These are phyloP conservation scores for Apiotrichum veenhuisii DNA, from an alignment of 1,284 basidiomycete genomes.

Conservation along the genomic window DNA sequence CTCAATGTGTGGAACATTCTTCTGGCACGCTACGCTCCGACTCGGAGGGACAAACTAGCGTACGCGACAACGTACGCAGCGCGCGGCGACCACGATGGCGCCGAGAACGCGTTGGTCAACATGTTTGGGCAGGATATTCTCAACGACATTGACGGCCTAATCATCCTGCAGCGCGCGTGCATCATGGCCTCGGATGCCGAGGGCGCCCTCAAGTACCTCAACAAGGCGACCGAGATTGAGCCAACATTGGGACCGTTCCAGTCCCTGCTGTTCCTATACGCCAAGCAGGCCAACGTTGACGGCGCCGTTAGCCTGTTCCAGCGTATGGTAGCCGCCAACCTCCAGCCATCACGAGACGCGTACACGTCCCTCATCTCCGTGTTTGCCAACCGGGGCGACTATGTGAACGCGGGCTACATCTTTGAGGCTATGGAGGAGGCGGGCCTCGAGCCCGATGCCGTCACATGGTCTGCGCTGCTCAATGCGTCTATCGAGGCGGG, in stretches of 20 bases:
- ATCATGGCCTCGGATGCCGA: slow-evolving; percentile 20
- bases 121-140: slow-evolving; percentile 1
- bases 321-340: slow-evolving; percentile 58
- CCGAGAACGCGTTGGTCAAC: neutral
- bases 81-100: slow-evolving; percentile 3
- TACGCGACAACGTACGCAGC: slow-evolving; percentile 7
- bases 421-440: slow-evolving; percentile 54
- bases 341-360: slow-evolving; percentile 56
- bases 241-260: slow-evolving; percentile 42
- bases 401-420: slow-evolving; percentile 63
- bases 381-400: slow-evolving; percentile 65
- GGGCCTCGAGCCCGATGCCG: slow-evolving; percentile 62
- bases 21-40: slow-evolving; percentile 6
- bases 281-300: slow-evolving; percentile 58
- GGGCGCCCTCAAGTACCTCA: slow-evolving; percentile 15
- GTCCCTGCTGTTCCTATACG: slow-evolving; percentile 61
- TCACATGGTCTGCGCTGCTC: slow-evolving; percentile 69
- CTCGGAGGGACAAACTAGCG: neutral
- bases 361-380: slow-evolving; percentile 69
- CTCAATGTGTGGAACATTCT: slow-evolving; percentile 9
- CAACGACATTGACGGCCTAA: slow-evolving; percentile 8
- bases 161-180: slow-evolving; percentile 22
- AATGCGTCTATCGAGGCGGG: slow-evolving; percentile 78
- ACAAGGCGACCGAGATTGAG: slow-evolving; percentile 9
- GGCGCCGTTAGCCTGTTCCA: slow-evolving; percentile 60